Base-by-base conservation (phyloP, 2,329 filamentous ascomycete species). In the Intubia oerlemansii region DNA sequence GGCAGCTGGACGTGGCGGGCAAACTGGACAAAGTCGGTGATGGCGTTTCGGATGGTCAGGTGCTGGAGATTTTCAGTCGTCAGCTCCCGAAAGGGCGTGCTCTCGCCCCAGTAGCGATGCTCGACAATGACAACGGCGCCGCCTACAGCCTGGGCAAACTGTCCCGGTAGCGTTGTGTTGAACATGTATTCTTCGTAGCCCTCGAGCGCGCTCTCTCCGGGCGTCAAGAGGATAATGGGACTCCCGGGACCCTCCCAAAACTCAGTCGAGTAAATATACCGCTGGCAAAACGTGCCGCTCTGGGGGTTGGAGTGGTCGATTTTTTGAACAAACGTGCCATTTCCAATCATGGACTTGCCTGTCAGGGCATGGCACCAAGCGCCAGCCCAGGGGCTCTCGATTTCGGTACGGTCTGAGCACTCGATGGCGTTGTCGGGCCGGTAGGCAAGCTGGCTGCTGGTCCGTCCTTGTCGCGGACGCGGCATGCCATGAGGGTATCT, bases 141-240 rank as follows among this genome's bases (percentile, higher is more conserved):
- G 28, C 52, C 51, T 11, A 50, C 42, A 28, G 46, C 44, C 36
- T 52, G 38, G 2, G 51, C 52, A 29, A 54, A 45, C 19, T 47
- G 40, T 17, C 52, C 52, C 2, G 48, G 43, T 19, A 56, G 31
- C 6, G 49, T 48, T 24, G 42, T 42, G 32, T 62, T 61, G 5
- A 51, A 60, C 19, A 69, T 40, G 34, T 64, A 70, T 7, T 47
- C 54, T 10, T 44, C 41, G 41, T 52, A 53, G 4, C 30, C 35
- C 4, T 42, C 39, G 13, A 44, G 52, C 2, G 39, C 39, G 28
- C 44, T 40, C 43, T 56, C 52, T 35, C 52, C 52, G 2, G 51
- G 51, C 31, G 48, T 53, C 35, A 51, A 45, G 20, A 55, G 41
- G 34, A 53, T 44, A 30, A 56, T 41, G 9, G 52, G 52, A 11